Evolutionary conservation across 1,284 basidiomycete genomes (phyloP), one percentile per base, ranked within the genome.

Genomic region (Leccinum angustisporum): DNA sequence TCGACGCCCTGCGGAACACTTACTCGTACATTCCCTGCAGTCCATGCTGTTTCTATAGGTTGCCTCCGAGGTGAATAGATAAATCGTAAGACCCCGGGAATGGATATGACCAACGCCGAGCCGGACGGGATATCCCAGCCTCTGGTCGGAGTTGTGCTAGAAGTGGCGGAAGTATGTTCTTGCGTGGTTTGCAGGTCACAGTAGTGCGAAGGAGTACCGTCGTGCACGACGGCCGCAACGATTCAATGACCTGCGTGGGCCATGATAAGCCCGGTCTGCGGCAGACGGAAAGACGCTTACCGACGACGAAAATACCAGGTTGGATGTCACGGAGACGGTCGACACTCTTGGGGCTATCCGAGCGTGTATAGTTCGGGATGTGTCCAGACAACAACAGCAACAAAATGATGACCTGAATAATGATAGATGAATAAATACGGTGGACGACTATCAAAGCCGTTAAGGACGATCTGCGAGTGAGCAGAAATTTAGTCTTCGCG

Each of bases 181-280:
- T 21, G 8, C 21, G 40, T 52, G 34, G 5, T 50, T 40, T 38
- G 25, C 25, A 21, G 50, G 21, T 54, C 34, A 50, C n/a, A 50
- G n/a, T 21, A n/a, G n/a, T n/a, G 40, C n/a, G 9, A 43, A n/a
- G n/a, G 40, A 14, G 40, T 27, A 27, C 21, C 18, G 30, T 90
- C 74, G 33, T 95, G 91, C 0, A 93, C 93, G 59, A 96, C 94
- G 5, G 92, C 94, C 1, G 92, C 92, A 1, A 94, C 85, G 51
- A 95, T 92, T 76, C 94, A 88, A 70, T 96, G 93, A 27, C 92
- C 94, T 83, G 10, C 10, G 10, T 58, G n/a, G 27, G 13, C 9
- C 21, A n/a, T 36, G 9, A 9, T 59, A 14, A 61, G 54, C 18
- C 34, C 2, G 36, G 55, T 56, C 1, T 55, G 38, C 14, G 38